Evolutionary conservation across 1,139 yeast genomes (phyloP), one percentile per base, ranked within the genome.

Genomic region (Kluyveromyces marxianus): DNA sequence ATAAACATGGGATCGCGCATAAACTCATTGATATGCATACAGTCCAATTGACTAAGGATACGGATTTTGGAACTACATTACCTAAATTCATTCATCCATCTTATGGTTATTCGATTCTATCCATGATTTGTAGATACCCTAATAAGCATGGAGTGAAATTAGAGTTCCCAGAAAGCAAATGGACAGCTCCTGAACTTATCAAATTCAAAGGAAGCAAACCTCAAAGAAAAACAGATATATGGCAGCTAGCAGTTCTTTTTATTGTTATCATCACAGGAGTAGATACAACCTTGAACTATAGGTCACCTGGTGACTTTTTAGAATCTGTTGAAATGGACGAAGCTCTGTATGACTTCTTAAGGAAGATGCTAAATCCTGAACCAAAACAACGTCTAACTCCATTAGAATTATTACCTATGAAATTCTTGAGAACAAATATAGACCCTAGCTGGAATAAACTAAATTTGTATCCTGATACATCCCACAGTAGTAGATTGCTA

Each of bases 181-280:
- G 96, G 97, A 67, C 66, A 7, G 92, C 96, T 0, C 96, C 97
- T 0, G 97, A 89, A 59, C 57, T 83, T 14, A 58, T 65, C 4
- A 67, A 69, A 38, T 58, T 62, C 0, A 66, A 68, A 10, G 69
- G 63, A 35, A 54, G 64, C 21, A 62, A 71, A 39, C 82, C 83
- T 7, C 85, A 83, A 48, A 71, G 87, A 39, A 87, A 88, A 59
- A 81, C 96, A 0, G 98, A 94, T 66, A 83, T 94, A 4, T 92
- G 97, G 96, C 85, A 86, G 56, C 68, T 90, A 42, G 98, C 97
- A 3, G 87, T 86, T 0, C 65, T 86, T 4, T 82, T 92, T 55
- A 69, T 86, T 28, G 79, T 86, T 51, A 74, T 88, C 57, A 77
- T 89, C 60, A 69, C 81, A 38, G 95, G 95, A 6, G 62, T 69